Conservation (phyloP, 352 stramenopile genomes). For the Pythium dissotocum region DNA sequence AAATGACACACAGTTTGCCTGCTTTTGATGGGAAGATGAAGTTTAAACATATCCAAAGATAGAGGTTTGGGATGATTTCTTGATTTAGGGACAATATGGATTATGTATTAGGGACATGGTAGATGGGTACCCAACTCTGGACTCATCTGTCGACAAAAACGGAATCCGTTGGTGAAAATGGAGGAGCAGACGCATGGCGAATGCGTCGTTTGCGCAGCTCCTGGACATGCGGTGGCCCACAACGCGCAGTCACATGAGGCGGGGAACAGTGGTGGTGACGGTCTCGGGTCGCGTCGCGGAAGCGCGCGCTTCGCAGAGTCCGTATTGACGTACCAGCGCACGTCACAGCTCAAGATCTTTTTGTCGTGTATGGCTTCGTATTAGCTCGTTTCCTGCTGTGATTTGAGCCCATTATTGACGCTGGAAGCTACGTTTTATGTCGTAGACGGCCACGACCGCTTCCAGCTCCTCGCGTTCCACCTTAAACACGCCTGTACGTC, state of each 20-base stretch:
- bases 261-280: not conserved
- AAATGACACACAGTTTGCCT: too few relatives aligned
- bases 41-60: too few relatives aligned
- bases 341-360: constrained; percentile 66
- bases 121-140: not conserved
- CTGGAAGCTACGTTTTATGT: not conserved
- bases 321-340: constrained; percentile 40
- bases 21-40: too few relatives aligned
- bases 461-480: constrained; percentile 69
- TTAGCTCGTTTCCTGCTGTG: not conserved
- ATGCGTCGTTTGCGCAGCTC: constrained; percentile 21
- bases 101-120: not conserved
- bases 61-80: too few relatives aligned
- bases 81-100: not conserved
- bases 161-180: not conserved
- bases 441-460: constrained; percentile 72
- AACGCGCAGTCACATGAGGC: constrained; percentile 7
- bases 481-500: constrained; percentile 59
- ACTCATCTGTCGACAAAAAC: not conserved
- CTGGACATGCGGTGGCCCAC: constrained; percentile 4
- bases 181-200: not conserved
- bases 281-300: not conserved
- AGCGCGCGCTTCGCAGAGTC: constrained; percentile 9
- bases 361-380: constrained; percentile 49
- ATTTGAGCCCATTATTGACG: not conserved